These are phyloP conservation scores for Orbilia quercus DNA, from an alignment of 2,329 filamentous ascomycete species.

Conservation along the genomic window DNA sequence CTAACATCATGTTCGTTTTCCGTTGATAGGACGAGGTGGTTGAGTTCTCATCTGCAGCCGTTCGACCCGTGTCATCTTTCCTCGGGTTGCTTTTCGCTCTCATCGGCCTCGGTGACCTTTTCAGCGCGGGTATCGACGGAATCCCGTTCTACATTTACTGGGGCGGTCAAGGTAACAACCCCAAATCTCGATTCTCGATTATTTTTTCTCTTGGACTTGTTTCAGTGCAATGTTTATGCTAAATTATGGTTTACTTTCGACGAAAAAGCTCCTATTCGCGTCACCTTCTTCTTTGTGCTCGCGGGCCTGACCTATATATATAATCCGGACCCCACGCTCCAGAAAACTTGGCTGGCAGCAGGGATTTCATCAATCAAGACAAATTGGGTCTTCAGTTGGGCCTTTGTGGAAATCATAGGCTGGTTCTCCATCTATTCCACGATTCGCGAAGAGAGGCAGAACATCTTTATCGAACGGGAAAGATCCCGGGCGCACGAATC, in stretches of 20 bases:
- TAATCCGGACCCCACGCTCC: slow-evolving; percentile 22
- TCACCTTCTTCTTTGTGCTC: slow-evolving; percentile 50
- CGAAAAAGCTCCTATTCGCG: slow-evolving; percentile 34
- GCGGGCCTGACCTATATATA: slow-evolving; percentile 48
- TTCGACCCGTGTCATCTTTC: slow-evolving; percentile 42
- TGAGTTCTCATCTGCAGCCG: slow-evolving; percentile 32
- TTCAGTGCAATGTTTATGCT: not conserved
- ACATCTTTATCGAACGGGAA: slow-evolving; percentile 48
- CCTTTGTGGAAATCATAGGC: slow-evolving; percentile 44
- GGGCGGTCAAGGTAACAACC: slow-evolving; percentile 35
- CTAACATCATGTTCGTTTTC: not conserved
- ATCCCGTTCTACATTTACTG: slow-evolving; percentile 52
- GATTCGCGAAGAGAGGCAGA: slow-evolving; percentile 46
- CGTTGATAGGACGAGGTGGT: slow-evolving; percentile 31
- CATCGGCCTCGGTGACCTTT: slow-evolving; percentile 29
- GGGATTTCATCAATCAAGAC: slow-evolving; percentile 43
- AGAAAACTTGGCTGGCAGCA: slow-evolving; percentile 22
- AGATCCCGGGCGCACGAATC: not conserved
- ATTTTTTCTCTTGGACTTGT: no score
- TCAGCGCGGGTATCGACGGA: slow-evolving; percentile 38
- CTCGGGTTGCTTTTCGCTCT: slow-evolving; percentile 48
- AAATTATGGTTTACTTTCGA: not conserved
- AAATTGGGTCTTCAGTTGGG: slow-evolving; percentile 55
- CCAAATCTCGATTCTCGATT: no score
- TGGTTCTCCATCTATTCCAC: slow-evolving; percentile 54